Evolutionary conservation across 1,284 basidiomycete genomes (phyloP), one percentile per base, ranked within the genome.

Genomic region (Fistulina hepatica): DNA sequence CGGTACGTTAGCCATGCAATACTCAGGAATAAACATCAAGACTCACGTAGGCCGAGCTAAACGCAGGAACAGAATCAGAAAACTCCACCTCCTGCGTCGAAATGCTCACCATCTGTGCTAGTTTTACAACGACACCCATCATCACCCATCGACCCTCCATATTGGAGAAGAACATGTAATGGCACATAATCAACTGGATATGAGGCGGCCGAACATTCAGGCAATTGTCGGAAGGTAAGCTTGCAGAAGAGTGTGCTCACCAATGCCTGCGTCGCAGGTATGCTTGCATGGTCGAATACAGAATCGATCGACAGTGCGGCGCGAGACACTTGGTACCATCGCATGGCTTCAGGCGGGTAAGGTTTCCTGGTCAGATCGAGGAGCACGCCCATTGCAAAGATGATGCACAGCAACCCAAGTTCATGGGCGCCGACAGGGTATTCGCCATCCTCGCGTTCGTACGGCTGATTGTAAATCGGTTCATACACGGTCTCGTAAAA

Each of bases 131-230:
- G 21, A 78, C 61, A 31, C 77, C 77, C 75, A 79, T 78, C 33
- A 74, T 56, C 17, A 73, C 68, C 77, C 77, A 81, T 45, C 76
- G 71, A n/a, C 67, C 66, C 36, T 73, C 71, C 50, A 76, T 71
- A 48, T 78, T 72, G 21, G 71, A 65, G 38, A 74, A 56, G 50
- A 79, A 79, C 75, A 81, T 77, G 51, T 69, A 79, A 50, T 81
- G 76, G 47, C 71, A 75, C 71, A 79, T 77, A 33, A 81, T 52
- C n/a, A 79, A 52, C 76, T 78, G 47, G 27, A 35, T 40, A 37
- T 21, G 31, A 37, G 16, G 41, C 49, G 39, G 48, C 37, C 24
- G 36, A 40, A 44, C 25, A 37, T 35, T 21, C 6, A 11, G 3
- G 16, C 11, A 23, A 30, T 21, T 12, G 23, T 37, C 27, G 19